These are phyloP conservation scores for Pugionium cornutum DNA, from an alignment of 345 rosid genomes.

Conservation along the genomic window DNA sequence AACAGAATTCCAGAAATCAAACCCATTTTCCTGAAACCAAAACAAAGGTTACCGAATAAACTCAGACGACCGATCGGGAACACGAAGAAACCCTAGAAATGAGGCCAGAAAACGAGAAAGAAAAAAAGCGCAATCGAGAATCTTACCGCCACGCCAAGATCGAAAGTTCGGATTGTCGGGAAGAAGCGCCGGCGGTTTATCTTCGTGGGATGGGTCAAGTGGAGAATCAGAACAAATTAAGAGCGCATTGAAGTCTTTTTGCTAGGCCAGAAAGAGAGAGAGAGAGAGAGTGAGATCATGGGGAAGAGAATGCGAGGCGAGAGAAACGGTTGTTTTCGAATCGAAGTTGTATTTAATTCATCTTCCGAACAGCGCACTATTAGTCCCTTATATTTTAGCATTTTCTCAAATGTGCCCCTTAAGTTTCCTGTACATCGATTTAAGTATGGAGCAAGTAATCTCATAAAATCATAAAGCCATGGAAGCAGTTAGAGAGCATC, in stretches of 20 bases:
- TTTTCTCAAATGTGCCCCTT: conserved; percentile 2
- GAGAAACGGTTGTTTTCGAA: conserved; percentile 35
- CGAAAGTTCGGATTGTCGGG: background rate
- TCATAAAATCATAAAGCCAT: no score
- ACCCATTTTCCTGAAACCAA: conserved; percentile 66
- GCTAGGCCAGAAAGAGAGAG: conserved; percentile 35
- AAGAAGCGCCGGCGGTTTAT: conserved; percentile 30
- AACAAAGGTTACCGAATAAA: conserved; percentile 16
- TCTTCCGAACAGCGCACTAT: background rate
- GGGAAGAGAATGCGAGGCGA: conserved; percentile 26
- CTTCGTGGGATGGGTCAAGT: conserved; percentile 24
- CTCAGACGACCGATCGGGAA: conserved; percentile 9
- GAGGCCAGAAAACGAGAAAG: background rate
- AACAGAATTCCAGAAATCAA: conserved; percentile 80
- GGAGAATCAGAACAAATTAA: conserved; percentile 32
- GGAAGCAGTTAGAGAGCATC: no score
- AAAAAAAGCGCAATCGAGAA: conserved; percentile 20
- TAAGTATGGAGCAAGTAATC: no score
- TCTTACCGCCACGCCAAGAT: conserved; percentile 6
- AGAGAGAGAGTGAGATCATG: background rate
- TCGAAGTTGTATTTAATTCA: conserved; percentile 24
- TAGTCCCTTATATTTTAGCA: conserved; percentile 10
- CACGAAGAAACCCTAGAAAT: conserved; percentile 16
- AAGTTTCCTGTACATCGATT: background rate
- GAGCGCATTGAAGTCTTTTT: conserved; percentile 16